phyloP scores from a whole-genome alignment of 2,329 filamentous ascomycete genomes.

The Dactylellina cionopaga region DNA sequence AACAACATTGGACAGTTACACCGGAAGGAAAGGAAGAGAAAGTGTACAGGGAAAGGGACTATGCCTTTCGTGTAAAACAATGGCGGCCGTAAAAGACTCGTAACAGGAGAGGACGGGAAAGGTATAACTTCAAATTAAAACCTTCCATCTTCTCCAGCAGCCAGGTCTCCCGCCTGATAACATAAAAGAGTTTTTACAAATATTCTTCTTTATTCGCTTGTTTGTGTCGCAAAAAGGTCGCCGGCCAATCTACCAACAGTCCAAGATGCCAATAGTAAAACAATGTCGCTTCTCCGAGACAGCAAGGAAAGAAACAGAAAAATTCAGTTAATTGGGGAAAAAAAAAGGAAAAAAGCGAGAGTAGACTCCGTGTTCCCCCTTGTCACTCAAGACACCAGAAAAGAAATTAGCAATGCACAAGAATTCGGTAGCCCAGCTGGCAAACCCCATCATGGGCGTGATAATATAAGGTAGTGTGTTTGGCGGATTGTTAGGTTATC shows the following conservation, averaged over 20 bases:
- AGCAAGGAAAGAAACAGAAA: not conserved
- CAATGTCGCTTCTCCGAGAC: conserved; percentile 10
- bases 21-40: not conserved
- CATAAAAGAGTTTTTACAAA: conserved; percentile 23
- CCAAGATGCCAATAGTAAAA: conserved; percentile 5
- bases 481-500: not conserved
- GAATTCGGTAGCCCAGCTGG: conserved; percentile 6
- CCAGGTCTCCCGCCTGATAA: not conserved
- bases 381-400: conserved; percentile 16
- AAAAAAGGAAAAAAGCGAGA: conserved; percentile 19
- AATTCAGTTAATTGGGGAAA: not conserved
- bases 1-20: conserved; percentile 11
- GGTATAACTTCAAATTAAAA: not conserved
- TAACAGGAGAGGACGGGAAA: not conserved
- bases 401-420: conserved; percentile 23
- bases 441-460: conserved; percentile 6
- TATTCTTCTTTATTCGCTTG: conserved; percentile 35
- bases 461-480: not conserved
- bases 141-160: not conserved
- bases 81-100: conserved; percentile 10
- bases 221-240: conserved; percentile 17
- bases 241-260: conserved; percentile 42
- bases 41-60: not conserved
- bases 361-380: conserved; percentile 22
- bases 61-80: not conserved